phyloP scores from a whole-genome alignment of 306 rosid species.

The Biancaea sappan region DNA sequence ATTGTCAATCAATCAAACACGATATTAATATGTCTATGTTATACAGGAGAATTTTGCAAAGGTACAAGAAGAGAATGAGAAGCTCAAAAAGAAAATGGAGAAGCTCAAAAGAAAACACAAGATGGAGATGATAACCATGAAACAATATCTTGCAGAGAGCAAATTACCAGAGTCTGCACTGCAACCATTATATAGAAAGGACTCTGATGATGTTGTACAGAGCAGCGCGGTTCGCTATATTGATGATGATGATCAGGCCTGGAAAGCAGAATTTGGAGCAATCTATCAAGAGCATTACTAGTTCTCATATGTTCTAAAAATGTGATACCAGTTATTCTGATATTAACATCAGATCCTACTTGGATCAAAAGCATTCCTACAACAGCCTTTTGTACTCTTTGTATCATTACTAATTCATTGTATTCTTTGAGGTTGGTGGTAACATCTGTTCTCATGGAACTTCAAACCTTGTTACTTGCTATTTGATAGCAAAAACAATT shows the following conservation, averaged over 20 bases:
- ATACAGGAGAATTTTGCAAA: conserved; percentile 67
- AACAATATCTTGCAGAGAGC: conserved; percentile 91
- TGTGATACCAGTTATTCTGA: not conserved
- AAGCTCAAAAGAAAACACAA: conserved; percentile 86
- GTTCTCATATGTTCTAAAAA: not conserved
- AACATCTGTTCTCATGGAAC: conserved; percentile 18
- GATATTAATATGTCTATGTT: conserved; percentile 14
- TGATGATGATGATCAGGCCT: conserved; percentile 83
- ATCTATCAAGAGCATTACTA: conserved; percentile 87
- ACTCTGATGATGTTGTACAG: conserved; percentile 47
- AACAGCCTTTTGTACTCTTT: conserved; percentile 28
- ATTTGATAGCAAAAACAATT: too few species aligned
- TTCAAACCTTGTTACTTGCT: conserved; percentile 13
- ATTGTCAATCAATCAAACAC: not conserved
- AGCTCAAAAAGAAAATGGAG: conserved; percentile 81
- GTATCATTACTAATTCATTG: conserved; percentile 15
- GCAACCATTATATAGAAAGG: conserved; percentile 61
- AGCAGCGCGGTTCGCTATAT: conserved; percentile 36
- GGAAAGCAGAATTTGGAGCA: conserved; percentile 98
- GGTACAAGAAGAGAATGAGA: conserved; percentile 72
- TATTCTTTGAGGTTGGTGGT: conserved; percentile 3
- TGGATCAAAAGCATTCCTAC: conserved; percentile 33
- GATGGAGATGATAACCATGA: conserved; percentile 92
- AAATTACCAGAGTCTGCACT: conserved; percentile 86
- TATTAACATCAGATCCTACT: conserved; percentile 45